Evolutionary conservation across 148 eudicot genomes (phyloP), one percentile per base, ranked within the genome.

Genomic region (Rhododendron simsii): DNA sequence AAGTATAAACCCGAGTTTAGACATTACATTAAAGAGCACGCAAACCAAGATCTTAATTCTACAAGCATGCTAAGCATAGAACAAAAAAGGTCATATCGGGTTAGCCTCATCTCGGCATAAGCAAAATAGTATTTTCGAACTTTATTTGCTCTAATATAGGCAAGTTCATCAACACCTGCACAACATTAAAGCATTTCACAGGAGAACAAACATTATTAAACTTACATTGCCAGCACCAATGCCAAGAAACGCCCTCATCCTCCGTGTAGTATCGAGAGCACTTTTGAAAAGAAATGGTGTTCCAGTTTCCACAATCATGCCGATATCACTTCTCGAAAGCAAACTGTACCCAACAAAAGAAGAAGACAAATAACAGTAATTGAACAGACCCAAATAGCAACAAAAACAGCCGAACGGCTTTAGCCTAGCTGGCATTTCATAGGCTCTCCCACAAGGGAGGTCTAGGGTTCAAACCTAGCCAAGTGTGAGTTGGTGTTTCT

Each of bases 241-340:
- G 65, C 85, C 85, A 67, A 94, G 83, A 83, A 93, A 96, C 28
- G 88, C 67, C 84, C 91, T 91, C 98, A 96, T 92, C 88, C 95
- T 96, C 83, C 94, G 90, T 4, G 90, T 84, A 53, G 90, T 83
- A 77, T 86, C 91, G 7, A 87, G 77, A 45, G 91, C 94, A 92
- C 91, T 87, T 82, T 88, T 91, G 89, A 95, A 96, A 85, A 96
- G 84, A 91, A 90, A 93, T 23, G 98, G 92, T 26, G 95, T 86
- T 74, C 94, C 96, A 87, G 90, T 87, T 55, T 91, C 89, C 57
- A 91, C 91, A 82, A 93, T 84, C 81, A 87, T 93, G 86, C 89
- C 90, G 33, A 94, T 87, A 82, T 95, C 96, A 87, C 86, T 93
- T 89, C 91, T 96, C 4, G 98, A 86, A 85, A 96, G 93, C 71